Percentiles rank a stretch among this genome's conserved stretches.
These are phyloP conservation scores for Alternaria sp. DNA, from an alignment of 2,329 filamentous ascomycete species.

Conservation along the genomic window DNA sequence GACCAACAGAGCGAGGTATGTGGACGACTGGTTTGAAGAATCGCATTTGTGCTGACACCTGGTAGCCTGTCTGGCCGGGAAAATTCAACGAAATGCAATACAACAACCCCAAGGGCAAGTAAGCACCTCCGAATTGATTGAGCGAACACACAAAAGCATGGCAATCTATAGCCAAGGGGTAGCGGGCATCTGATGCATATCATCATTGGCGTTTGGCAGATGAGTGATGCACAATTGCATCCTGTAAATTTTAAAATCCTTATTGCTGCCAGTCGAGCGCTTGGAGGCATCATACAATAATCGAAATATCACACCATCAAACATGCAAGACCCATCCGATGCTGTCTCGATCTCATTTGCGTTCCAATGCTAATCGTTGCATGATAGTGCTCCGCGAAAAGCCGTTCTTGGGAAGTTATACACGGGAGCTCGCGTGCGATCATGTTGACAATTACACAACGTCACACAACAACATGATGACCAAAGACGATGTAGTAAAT, in stretches of 20 bases:
- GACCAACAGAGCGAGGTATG: slow-evolving; percentile 39
- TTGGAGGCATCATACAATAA: slow-evolving; percentile 5
- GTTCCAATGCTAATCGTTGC: background rate
- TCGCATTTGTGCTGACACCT: background rate
- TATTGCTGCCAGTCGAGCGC: background rate
- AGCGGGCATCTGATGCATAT: background rate
- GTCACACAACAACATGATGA: background rate
- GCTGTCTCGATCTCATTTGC: background rate
- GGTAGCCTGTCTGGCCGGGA: slow-evolving; percentile 34
- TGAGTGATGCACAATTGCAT: slow-evolving; percentile 1
- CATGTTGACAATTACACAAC: background rate
- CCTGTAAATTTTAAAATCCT: background rate
- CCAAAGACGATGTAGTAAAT: background rate
- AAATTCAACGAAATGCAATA: slow-evolving; percentile 47
- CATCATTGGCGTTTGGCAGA: slow-evolving; percentile 15
- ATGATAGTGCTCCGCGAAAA: background rate
- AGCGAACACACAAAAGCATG: slow-evolving; percentile 5
- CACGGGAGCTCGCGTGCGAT: background rate
- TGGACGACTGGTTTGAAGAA: background rate
- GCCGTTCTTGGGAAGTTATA: no score
- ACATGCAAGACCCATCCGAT: background rate
- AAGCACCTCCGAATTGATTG: slow-evolving; percentile 4
- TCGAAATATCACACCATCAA: background rate
- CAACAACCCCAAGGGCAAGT: slow-evolving; percentile 48
- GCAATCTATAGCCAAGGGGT: background rate